phyloP scores from a whole-genome alignment of 164 flowering plant species.

The Hamamelis virginiana region DNA sequence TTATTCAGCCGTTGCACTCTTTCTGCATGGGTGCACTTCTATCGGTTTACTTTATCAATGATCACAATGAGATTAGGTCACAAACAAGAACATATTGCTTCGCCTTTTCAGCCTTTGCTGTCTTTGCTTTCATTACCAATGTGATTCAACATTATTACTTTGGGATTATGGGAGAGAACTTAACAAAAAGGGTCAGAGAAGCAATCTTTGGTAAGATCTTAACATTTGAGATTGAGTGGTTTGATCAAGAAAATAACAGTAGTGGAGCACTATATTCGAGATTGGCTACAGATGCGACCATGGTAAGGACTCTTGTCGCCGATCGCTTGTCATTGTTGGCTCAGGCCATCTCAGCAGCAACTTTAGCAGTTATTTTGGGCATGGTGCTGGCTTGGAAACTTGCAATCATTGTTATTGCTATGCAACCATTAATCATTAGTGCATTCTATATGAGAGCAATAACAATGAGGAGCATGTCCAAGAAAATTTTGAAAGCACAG shows the following conservation, averaged over 20 bases:
- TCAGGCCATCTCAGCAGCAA: conserved; percentile 22
- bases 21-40: conserved; percentile 30
- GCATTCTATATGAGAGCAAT: conserved; percentile 20
- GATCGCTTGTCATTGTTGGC: conserved; percentile 32
- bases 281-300: conserved; percentile 25
- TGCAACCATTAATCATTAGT: conserved; percentile 28
- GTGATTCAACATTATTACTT: conserved; percentile 37
- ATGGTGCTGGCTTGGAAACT: conserved; percentile 30
- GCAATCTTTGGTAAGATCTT: conserved; percentile 25
- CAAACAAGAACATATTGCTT: conserved; percentile 22
- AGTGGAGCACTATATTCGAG: conserved; percentile 31
- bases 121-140: conserved; percentile 20
- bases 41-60: conserved; percentile 21
- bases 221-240: conserved; percentile 38
- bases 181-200: conserved; percentile 32
- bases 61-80: conserved; percentile 15
- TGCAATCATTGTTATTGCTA: conserved; percentile 18
- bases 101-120: conserved; percentile 16
- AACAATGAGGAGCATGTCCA: conserved; percentile 30
- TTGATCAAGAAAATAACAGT: conserved; percentile 34
- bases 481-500: conserved; percentile 28
- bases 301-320: conserved; percentile 27
- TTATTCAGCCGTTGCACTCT: conserved; percentile 25
- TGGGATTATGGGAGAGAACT: conserved; percentile 28
- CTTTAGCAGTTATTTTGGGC: conserved; percentile 24